phyloP scores from a whole-genome alignment of 2,329 filamentous ascomycete genomes.

The Trematosphaeria pertusa region DNA sequence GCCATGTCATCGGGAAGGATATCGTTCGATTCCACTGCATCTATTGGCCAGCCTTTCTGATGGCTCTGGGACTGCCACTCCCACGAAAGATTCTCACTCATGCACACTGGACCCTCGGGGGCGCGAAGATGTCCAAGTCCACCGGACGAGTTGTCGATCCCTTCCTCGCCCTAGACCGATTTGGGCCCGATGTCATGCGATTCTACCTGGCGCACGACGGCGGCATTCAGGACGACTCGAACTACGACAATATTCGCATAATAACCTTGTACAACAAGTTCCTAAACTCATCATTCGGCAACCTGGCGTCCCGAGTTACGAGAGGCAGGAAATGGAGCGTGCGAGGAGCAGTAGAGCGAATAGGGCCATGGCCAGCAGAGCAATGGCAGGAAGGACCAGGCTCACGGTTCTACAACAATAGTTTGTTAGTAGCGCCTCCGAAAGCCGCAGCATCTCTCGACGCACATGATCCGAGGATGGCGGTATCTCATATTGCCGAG shows the following conservation, averaged over 20 bases:
- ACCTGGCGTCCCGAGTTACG: slow-evolving; percentile 75
- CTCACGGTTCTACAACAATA: slow-evolving; percentile 41
- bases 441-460: slow-evolving; percentile 33
- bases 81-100: slow-evolving; percentile 85
- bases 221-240: slow-evolving; percentile 76
- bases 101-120: slow-evolving; percentile 93
- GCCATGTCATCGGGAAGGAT: slow-evolving; percentile 95
- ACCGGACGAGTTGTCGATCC: slow-evolving; percentile 95
- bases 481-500: slow-evolving; percentile 31
- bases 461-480: slow-evolving; percentile 36
- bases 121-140: slow-evolving; percentile 95
- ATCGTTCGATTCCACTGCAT: slow-evolving; percentile 94
- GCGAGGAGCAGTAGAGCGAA: slow-evolving; percentile 60
- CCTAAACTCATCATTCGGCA: slow-evolving; percentile 80
- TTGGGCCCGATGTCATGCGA: slow-evolving; percentile 84
- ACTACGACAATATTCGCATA: slow-evolving; percentile 83
- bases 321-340: slow-evolving; percentile 74
- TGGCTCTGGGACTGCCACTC: slow-evolving; percentile 81
- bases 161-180: slow-evolving; percentile 87
- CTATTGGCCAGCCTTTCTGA: slow-evolving; percentile 96
- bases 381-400: slow-evolving; percentile 37
- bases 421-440: slow-evolving; percentile 42
- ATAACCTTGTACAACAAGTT: slow-evolving; percentile 79
- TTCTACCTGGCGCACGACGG: slow-evolving; percentile 88
- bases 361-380: slow-evolving; percentile 33